Percentiles rank a stretch among this genome's conserved stretches.
Evolutionary conservation across 2,329 filamentous ascomycete species (phyloP).

Genomic region (Ascochyta lentis): DNA sequence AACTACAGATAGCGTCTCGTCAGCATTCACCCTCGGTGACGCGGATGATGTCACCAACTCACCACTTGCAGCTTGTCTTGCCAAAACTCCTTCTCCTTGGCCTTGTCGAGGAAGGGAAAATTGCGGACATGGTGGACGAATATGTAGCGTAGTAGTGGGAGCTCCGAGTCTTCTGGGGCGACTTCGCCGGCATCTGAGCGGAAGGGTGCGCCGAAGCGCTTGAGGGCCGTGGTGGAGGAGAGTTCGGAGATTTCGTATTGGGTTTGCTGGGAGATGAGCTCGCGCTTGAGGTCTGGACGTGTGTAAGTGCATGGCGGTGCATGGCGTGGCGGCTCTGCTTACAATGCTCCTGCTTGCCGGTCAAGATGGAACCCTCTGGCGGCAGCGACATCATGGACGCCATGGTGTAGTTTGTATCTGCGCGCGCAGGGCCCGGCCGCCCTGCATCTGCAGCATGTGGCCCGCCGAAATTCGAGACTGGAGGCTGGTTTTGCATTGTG

Average conservation of each 20-base stretch:
- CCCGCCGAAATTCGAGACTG: slow-evolving; percentile 28
- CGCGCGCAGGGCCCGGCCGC: slow-evolving; percentile 32
- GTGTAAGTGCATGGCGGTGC: slow-evolving; percentile 15
- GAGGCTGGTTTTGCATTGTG: slow-evolving; percentile 36
- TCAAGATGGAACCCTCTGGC: slow-evolving; percentile 70
- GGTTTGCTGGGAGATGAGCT: slow-evolving; percentile 89
- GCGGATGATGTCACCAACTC: slow-evolving; percentile 50
- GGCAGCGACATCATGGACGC: slow-evolving; percentile 55
- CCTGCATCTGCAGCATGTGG: slow-evolving; percentile 10
- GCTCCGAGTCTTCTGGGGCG: slow-evolving; percentile 88
- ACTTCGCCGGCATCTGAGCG: slow-evolving; percentile 91
- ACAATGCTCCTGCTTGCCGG: slow-evolving; percentile 99
- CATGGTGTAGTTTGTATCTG: slow-evolving; percentile 46
- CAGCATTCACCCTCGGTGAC: slow-evolving; percentile 18
- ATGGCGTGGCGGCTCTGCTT: slow-evolving; percentile 40
- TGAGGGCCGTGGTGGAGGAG: slow-evolving; percentile 91
- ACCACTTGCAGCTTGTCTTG: slow-evolving; percentile 96
- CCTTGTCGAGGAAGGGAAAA: slow-evolving; percentile 96
- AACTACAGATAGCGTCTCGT: slow-evolving; percentile 65
- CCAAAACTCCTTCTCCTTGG: slow-evolving; percentile 99
- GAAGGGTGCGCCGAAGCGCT: slow-evolving; percentile 95
- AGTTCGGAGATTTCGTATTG: slow-evolving; percentile 90
- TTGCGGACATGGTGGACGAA: slow-evolving; percentile 98
- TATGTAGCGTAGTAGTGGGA: slow-evolving; percentile 93
- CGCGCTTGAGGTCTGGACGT: slow-evolving; percentile 83